A percentile compares a stretch with the other conserved stretches of the same genome.
Evolutionary conservation across 164 flowering plant genomes (phyloP).

Genomic region (Kalanchoe fedtschenkoi): DNA sequence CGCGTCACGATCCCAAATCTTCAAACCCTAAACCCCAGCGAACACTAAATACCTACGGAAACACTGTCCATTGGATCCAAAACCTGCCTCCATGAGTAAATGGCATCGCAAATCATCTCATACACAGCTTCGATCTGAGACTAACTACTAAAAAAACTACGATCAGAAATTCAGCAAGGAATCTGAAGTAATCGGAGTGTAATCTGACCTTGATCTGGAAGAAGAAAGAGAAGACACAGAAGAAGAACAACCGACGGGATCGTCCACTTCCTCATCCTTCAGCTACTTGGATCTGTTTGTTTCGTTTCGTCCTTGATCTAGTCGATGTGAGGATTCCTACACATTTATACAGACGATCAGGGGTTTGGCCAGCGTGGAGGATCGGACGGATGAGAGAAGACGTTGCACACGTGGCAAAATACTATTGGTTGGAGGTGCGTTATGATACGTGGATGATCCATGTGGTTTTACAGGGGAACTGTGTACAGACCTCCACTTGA

Average conservation of each 20-base stretch:
- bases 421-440: not conserved
- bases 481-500: no score
- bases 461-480: not conserved
- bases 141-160: not conserved
- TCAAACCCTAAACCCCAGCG: not conserved
- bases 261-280: constrained; percentile 11
- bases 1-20: not conserved
- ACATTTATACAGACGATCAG: not conserved
- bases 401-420: not conserved
- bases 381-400: not conserved
- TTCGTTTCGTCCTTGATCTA: not conserved
- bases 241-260: constrained; percentile 10
- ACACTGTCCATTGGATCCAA: not conserved
- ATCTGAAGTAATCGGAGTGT: not conserved
- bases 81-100: not conserved
- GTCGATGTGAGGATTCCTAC: not conserved
- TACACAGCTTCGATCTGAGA: not conserved
- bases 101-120: not conserved
- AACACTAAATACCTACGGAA: no score
- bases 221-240: constrained; percentile 6
- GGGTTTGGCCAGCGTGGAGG: not conserved
- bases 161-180: not conserved
- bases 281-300: not conserved
- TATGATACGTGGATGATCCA: constrained; percentile 4
- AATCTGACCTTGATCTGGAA: constrained; percentile 10